Evolutionary conservation across 345 rosid species (phyloP), one percentile per base, ranked within the genome.

Genomic region (Hevea brasiliensis): DNA sequence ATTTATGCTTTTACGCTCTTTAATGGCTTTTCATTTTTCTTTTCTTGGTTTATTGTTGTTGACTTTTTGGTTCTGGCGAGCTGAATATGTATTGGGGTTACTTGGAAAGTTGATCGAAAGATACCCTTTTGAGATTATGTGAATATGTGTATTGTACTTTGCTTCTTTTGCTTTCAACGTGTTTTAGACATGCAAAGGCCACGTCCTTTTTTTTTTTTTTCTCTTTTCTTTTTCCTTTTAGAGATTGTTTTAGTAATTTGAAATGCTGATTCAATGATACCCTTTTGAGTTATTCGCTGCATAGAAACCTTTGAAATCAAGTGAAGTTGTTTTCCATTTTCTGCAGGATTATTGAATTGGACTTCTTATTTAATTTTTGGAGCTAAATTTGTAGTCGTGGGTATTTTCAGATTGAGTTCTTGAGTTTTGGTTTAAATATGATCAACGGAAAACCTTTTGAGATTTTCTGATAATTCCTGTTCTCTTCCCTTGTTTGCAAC

Each of bases 91-190:
- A 9, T 66, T 26, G 61, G 75, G 64, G 48, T 62, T 70, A 59
- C 54, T 58, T 75, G 50, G 54, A 68, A 20, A 68, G 79, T 23
- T 53, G 77, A 69, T 77, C 67, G 32, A 66, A 20, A 61, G 67
- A 65, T 69, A 48, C 51, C 76, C 76, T 78, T 64, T 55, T 59
- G 48, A 23, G 67, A 61, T 41, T 51, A 32, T 72, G 54, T 40
- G 50, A 37, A 60, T 68, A 55, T 56, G 51, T 61, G 3, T 23
- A 7, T 18, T 55, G 10, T 65, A 17, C 53, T 37, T 72, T 17
- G 24, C 55, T 42, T 61, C 20, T 68, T 32, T 71, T 60, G 56
- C 53, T 70, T 70, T 53, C 18, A 5, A 18, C 76, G 24, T 44
- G 37, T n/a, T 61, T 35, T 8, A 3, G 17, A 35, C 23, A 48